These are phyloP conservation scores for Arxiozyma bovina DNA, from an alignment of 1,139 yeast genomes.

Conservation along the genomic window DNA sequence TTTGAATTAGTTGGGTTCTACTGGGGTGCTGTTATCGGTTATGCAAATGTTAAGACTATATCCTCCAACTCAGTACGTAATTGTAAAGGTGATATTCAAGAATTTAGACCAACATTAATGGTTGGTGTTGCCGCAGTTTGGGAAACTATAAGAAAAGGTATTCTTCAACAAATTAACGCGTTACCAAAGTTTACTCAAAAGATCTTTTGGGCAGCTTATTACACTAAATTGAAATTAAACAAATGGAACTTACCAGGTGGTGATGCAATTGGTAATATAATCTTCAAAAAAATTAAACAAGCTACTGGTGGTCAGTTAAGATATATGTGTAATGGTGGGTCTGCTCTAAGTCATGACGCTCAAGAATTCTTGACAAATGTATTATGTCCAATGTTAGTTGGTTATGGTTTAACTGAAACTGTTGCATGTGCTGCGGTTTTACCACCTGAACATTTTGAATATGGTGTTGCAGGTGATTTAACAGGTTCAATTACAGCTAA, in stretches of 20 bases:
- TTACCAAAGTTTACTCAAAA: slow-evolving; percentile 64
- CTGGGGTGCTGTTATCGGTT: slow-evolving; percentile 90
- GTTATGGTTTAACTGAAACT: slow-evolving; percentile 96
- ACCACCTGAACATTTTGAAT: slow-evolving; percentile 56
- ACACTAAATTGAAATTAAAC: slow-evolving; percentile 55
- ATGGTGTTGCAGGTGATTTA: slow-evolving; percentile 73
- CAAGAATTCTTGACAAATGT: slow-evolving; percentile 71
- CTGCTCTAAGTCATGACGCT: slow-evolving; percentile 49
- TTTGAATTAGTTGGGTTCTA: slow-evolving; percentile 71
- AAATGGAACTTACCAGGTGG: slow-evolving; percentile 68
- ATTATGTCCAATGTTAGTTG: slow-evolving; percentile 83
- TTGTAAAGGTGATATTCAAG: slow-evolving; percentile 80
- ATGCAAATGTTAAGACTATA: slow-evolving; percentile 87
- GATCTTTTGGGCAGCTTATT: slow-evolving; percentile 83
- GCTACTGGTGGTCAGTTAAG: slow-evolving; percentile 92
- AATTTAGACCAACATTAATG: slow-evolving; percentile 87
- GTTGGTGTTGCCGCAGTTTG: slow-evolving; percentile 99
- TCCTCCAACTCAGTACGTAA: slow-evolving; percentile 74
- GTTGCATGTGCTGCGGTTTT: slow-evolving; percentile 77
- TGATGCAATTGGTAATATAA: slow-evolving; percentile 50
- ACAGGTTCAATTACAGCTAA: slow-evolving; percentile 80
- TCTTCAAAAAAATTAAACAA: slow-evolving; percentile 81
- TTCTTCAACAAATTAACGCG: slow-evolving; percentile 61
- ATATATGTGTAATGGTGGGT: slow-evolving; percentile 81
- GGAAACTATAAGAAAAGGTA: slow-evolving; percentile 94